A percentile compares a stretch with the other conserved stretches of the same genome.
phyloP scores from a whole-genome alignment of 1,284 basidiomycete genomes.

The Chondrostereum purpureum region DNA sequence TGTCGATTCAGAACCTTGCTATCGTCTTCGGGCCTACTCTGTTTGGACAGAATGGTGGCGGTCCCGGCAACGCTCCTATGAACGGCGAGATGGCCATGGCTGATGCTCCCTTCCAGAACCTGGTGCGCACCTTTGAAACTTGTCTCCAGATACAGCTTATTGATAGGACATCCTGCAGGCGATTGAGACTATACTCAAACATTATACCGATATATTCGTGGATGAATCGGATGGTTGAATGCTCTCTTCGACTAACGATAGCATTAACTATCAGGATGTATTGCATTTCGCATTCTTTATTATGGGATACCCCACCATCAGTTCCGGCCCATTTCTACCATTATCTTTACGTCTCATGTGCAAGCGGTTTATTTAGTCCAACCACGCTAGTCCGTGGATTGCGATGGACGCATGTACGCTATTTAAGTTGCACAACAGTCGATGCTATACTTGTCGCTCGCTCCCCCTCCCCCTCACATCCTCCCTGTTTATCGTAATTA shows the following conservation, averaged over 20 bases:
- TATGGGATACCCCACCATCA: not conserved
- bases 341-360: not conserved
- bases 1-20: conserved; percentile 90
- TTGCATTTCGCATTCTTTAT: too few relatives aligned
- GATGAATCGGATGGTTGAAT: conserved; percentile 45
- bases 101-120: conserved; percentile 49
- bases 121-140: too few relatives aligned
- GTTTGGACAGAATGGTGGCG: conserved; percentile 50
- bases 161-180: conserved; percentile 45
- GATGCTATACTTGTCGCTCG: not conserved
- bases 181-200: conserved; percentile 74
- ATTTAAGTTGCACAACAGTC: too few relatives aligned
- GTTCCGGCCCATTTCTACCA: too few relatives aligned
- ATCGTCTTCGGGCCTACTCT: conserved; percentile 98
- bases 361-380: not conserved
- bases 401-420: too few relatives aligned
- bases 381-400: too few relatives aligned
- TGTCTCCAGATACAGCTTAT: too few relatives aligned
- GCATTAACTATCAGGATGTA: too few relatives aligned
- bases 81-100: conserved; percentile 38
- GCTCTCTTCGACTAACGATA: too few relatives aligned
- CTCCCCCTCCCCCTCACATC: too few relatives aligned
- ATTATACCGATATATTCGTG: conserved; percentile 78
- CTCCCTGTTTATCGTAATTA: not conserved
- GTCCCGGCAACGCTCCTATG: conserved; percentile 20